Base-by-base conservation (phyloP, 176 grass and related monocot species). In the Aegilops longissima region DNA sequence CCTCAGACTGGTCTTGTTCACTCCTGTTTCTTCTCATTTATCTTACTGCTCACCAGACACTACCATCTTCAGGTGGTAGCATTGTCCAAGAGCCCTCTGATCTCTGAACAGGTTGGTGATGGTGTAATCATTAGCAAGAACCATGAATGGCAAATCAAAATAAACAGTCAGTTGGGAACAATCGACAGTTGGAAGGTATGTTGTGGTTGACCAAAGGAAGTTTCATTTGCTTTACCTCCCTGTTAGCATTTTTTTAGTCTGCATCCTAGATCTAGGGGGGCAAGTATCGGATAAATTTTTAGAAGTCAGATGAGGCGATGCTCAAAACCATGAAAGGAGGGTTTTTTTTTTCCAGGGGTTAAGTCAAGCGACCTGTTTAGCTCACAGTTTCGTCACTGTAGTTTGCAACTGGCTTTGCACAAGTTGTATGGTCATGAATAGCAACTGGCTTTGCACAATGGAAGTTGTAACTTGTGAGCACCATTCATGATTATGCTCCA, bases 131-230 rank as follows among this genome's bases (percentile, higher is more conserved):
- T 95, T 76, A 83, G 81, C 56, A 95, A 95, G 79, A 86, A 84
- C 38, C 87, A 84, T 5, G 68, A 65, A 0, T 98, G 96, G 93
- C 61, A 94, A 86, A 96, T 98, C 79, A 92, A 92, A 91, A 21
- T 98, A 12, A 95, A 98, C 79, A 92, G 88, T 73, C 85, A 70
- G 54, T 73, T 85, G 18, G 96, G 96, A 90, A 98, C 88, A 73
- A 94, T 98, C 80, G 93, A 96, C 63, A 95, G 88, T 38, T 98
- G 93, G 96, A 92, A 95, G 93, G 96, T 98, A 89, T 61, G 79
- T 59, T 54, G 36, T 44, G 1, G 40, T 44, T 76, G 35, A 6
- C 34, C 7, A 0, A 27, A 51, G 17, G 69, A 70, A 47, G 39
- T 42, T 81, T 72, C 2, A 30, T 64, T 81, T 73, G 4, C 33